Base-by-base conservation (phyloP, 2,329 filamentous ascomycete genomes). In the Penicillium corylophilum region DNA sequence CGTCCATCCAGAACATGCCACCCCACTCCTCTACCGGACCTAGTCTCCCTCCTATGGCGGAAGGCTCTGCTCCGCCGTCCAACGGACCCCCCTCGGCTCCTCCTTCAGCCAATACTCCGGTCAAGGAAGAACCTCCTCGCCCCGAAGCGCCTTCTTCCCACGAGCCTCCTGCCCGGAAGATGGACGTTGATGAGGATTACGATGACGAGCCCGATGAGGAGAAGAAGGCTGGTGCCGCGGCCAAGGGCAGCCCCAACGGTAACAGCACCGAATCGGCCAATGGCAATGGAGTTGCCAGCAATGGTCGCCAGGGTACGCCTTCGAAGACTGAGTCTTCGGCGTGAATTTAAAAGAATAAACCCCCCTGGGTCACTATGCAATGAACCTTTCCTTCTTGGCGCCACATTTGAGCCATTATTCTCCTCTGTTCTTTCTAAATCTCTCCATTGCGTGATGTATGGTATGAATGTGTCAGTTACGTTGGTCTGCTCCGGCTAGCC, bases 171-270 rank as follows among this genome's bases (percentile, higher is more conserved):
- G 90, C 91, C 18, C 82, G 94, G 20, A 95, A 95, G 73, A 95
- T 99, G 84, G 93, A 97, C 6, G 89, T 97, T 18, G 92, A 99
- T 62, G 94, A 99, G 70, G 89, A 97, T 69, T 97, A 99, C 65
- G 93, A 97, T 69, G 93, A 97, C 65, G 93, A 92, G 51, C 90
- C 84, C 4, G 92, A 95, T 60, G 93, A 96, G 53, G 88, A 94
- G 36, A 84, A 84, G 70, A 71, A 77, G 56, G 62, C 60, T n/a
- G 60, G 51, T 48, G 50, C 59, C 35, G 63, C 53, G 39, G 59
- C 63, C 5, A 74, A 74, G 57, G 63, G 66, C 13, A 73, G 70
- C 50, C 71, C 70, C 18, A 63, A 66, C 38, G 65, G 66, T 16
- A 69, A 62, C 51, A 60, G 59, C 13, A 50, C 65, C 38, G 64